Percentiles rank a stretch among this genome's conserved stretches.
Conservation (phyloP, 2,329 filamentous ascomycete species). For the Beauveria brongniartii region DNA sequence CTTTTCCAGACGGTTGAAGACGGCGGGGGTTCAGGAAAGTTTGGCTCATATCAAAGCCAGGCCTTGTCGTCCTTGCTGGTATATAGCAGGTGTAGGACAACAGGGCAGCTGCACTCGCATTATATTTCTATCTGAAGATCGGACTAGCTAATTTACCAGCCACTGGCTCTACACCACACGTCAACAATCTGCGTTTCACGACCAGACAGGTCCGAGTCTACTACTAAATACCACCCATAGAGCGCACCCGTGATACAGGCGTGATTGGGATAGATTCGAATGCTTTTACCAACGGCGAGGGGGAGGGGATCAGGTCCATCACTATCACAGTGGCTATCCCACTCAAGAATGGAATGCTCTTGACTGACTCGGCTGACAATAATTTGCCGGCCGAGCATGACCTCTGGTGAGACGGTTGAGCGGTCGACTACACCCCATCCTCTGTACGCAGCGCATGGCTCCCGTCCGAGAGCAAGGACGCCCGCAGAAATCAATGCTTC, state of each 20-base stretch:
- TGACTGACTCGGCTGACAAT: constrained; percentile 56
- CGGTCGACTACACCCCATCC: constrained; percentile 53
- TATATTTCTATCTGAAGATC: background rate
- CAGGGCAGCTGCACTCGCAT: constrained; percentile 3
- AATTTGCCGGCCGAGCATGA: constrained; percentile 24
- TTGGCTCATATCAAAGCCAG: constrained; percentile 13
- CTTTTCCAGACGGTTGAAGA: constrained; percentile 14
- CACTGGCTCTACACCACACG: constrained; percentile 52
- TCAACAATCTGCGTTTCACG: constrained; percentile 38
- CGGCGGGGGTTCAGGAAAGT: constrained; percentile 12
- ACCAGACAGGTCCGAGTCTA: constrained; percentile 36
- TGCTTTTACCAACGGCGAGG: constrained; percentile 34
- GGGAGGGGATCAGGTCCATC: constrained; percentile 20
- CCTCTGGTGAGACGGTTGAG: constrained; percentile 10
- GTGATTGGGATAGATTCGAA: constrained; percentile 53
- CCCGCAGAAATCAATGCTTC: constrained; percentile 54
- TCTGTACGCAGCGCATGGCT: constrained; percentile 50
- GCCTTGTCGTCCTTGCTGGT: constrained; percentile 1
- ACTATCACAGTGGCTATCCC: constrained; percentile 28
- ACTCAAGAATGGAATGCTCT: constrained; percentile 53
- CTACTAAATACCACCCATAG: constrained; percentile 51
- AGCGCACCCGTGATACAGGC: constrained; percentile 54
- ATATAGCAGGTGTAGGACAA: constrained; percentile 10
- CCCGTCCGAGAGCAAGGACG: constrained; percentile 49
- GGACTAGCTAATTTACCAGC: constrained; percentile 26